Evolutionary conservation across 148 eudicot species (phyloP).

Genomic region (Camellia sinensis): DNA sequence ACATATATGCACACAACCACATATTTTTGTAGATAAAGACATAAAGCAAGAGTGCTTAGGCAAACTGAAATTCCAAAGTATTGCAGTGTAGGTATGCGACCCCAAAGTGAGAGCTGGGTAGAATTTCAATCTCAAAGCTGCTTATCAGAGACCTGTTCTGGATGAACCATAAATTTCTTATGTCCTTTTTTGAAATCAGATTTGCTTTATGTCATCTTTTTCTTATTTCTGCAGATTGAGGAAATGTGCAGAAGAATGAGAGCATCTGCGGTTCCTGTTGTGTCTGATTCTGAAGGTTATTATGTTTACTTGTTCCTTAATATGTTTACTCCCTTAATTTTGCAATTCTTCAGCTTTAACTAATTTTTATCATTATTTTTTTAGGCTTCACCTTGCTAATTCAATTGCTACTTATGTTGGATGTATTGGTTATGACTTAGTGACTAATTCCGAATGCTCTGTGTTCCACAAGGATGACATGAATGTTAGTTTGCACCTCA

Average conservation of each 20-base stretch:
- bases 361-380: not conserved
- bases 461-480: not conserved
- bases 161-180: not conserved
- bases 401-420: not conserved
- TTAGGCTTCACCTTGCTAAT: constrained; percentile 10
- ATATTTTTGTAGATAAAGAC: not conserved
- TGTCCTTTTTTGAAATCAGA: not conserved
- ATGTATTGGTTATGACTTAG: not conserved
- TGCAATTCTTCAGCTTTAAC: not conserved
- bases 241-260: constrained; percentile 62
- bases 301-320: constrained; percentile 5
- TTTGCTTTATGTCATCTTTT: not conserved
- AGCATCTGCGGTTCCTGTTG: constrained; percentile 76
- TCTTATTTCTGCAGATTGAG: constrained; percentile 64
- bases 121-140: not conserved
- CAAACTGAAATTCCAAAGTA: not conserved
- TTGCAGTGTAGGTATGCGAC: not conserved
- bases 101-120: not conserved
- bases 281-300: constrained; percentile 86
- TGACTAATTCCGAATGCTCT: not conserved
- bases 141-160: not conserved
- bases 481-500: constrained; percentile 1
- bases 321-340: not conserved
- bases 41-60: not conserved
- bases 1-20: not conserved